Base-by-base conservation (phyloP, 192 early-diverging fungal species). In the Coemansia sp. region DNA sequence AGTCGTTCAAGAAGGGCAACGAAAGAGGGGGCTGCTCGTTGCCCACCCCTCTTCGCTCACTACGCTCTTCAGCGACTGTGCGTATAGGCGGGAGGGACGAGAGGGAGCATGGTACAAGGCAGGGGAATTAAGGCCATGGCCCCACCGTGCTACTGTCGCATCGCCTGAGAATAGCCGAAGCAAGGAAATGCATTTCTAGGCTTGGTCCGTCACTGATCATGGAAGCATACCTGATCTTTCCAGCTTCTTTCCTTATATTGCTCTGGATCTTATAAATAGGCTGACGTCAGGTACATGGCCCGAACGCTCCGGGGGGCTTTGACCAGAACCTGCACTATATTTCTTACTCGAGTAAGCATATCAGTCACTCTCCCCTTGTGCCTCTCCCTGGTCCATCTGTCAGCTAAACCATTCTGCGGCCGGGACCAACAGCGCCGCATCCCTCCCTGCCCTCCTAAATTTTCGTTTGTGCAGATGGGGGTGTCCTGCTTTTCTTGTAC, bases 151-250 rank as follows among this genome's bases (percentile, higher is more conserved):
- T 18, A 18, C 1, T 34, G 27, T 34, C 43, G 20, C 29, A 31
- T 31, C 3, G 57, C 57, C 33, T 18, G 57, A n/a, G 33, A 60
- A 60, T 60, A 60, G 57, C 57, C 57, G 33, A 60, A 15, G 16
- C 31, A 60, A 16, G 33, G 15, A 52, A 8, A 11, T 22, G 24
- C 3, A 22, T 22, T 22, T 22, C 20, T 52, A 22, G 49, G 9
- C 20, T 20, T 24, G 20, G 20, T 24, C 8, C 3, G 6, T 52
- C 20, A 22, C 10, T 24, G 10, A 52, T 52, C 49, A 3, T n/a
- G 2, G 9, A 52, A 10, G 20, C 20, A 52, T 52, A 10, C 16
- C 46, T n/a, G 15, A 47, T 16, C 18, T 18, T 47, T 47, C 46
- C 7, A 39, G 8, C 9, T 39, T 39, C 38, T 39, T 39, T 47